Percentiles rank a stretch among this genome's conserved stretches.
Conservation (phyloP, 306 rosid species). For the Calophaca sinica region DNA sequence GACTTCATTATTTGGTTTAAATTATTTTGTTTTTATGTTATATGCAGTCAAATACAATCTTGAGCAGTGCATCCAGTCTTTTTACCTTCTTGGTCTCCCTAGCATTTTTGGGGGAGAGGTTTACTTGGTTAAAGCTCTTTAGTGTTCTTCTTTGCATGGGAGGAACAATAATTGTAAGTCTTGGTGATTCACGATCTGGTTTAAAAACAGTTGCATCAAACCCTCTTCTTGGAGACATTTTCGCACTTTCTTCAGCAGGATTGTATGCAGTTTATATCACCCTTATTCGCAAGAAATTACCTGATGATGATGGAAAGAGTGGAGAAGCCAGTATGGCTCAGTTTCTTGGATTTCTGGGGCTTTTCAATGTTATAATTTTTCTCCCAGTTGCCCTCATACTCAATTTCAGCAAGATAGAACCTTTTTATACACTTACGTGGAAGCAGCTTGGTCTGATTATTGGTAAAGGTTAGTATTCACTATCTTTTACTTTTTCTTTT, state of each 20-base stretch:
- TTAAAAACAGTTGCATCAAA: conserved; percentile 65
- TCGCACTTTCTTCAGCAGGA: conserved; percentile 81
- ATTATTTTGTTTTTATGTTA: conserved; percentile 37
- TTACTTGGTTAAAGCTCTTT: conserved; percentile 85
- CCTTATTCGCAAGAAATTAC: conserved; percentile 87
- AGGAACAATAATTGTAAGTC: conserved; percentile 92
- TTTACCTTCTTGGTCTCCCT: conserved; percentile 94
- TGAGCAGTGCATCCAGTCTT: conserved; percentile 96
- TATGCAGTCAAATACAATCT: conserved; percentile 94
- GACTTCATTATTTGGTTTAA: conserved; percentile 38
- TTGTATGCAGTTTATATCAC: conserved; percentile 87
- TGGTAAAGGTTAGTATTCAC: conserved; percentile 80
- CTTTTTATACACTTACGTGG: conserved; percentile 74
- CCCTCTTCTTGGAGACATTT: conserved; percentile 90
- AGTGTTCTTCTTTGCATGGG: conserved; percentile 98
- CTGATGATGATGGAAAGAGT: conserved; percentile 76
- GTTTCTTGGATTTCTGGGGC: conserved; percentile 91
- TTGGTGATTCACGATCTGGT: conserved; percentile 76
- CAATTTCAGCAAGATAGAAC: conserved; percentile 66
- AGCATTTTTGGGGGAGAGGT: conserved; percentile 86
- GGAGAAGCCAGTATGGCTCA: conserved; percentile 95
- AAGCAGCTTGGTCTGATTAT: conserved; percentile 78
- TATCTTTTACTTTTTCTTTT: conserved; percentile 17
- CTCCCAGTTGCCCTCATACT: conserved; percentile 80
- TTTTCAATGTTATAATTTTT: conserved; percentile 77